A percentile compares a stretch with the other conserved stretches of the same genome.
These are phyloP conservation scores for Elaeis oleifera DNA, from an alignment of 202 grass and related monocot genomes.

Conservation along the genomic window DNA sequence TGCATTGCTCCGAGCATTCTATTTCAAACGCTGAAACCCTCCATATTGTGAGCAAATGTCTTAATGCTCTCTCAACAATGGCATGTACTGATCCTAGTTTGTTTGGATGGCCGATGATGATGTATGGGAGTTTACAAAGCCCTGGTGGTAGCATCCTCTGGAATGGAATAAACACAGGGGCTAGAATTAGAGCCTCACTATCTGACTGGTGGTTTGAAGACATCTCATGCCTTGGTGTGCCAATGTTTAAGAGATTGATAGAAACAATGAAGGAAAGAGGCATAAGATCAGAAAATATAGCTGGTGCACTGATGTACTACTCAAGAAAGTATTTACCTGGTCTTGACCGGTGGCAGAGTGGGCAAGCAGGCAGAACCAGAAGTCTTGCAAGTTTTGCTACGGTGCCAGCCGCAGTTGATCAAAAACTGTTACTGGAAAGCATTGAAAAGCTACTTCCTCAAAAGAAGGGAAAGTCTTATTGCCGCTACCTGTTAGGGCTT, in stretches of 20 bases:
- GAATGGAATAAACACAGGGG: slow-evolving; percentile 9
- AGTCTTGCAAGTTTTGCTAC: slow-evolving; percentile 1
- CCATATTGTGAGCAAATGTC: slow-evolving; percentile 12
- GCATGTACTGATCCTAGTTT: slow-evolving; percentile 19
- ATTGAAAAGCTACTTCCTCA: slow-evolving; percentile 2
- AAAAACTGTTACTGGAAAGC: slow-evolving; percentile 10
- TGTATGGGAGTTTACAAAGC: slow-evolving; percentile 22
- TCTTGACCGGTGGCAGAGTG: slow-evolving; percentile 5
- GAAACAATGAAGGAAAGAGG: slow-evolving; percentile 5
- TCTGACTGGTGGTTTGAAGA: slow-evolving; percentile 23
- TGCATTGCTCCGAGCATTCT: slow-evolving; percentile 6
- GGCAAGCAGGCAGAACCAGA: too few relatives aligned
- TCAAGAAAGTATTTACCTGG: slow-evolving; percentile 17
- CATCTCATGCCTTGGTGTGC: slow-evolving; percentile 11
- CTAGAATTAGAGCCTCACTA: slow-evolving; percentile 12
- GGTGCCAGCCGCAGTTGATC: slow-evolving; percentile 3
- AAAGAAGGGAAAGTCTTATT: slow-evolving; percentile 15
- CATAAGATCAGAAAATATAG: slow-evolving; percentile 12
- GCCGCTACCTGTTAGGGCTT: slow-evolving; percentile 4
- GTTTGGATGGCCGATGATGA: slow-evolving; percentile 27
- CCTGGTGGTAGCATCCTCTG: slow-evolving; percentile 19
- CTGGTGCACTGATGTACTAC: slow-evolving; percentile 11
- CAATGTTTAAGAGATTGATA: slow-evolving; percentile 16
- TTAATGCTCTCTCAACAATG: slow-evolving; percentile 18
- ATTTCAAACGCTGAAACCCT: slow-evolving; percentile 1